Conservation (phyloP, 768 basidiomycete species). For the Leucocoprinus leucothites region DNA sequence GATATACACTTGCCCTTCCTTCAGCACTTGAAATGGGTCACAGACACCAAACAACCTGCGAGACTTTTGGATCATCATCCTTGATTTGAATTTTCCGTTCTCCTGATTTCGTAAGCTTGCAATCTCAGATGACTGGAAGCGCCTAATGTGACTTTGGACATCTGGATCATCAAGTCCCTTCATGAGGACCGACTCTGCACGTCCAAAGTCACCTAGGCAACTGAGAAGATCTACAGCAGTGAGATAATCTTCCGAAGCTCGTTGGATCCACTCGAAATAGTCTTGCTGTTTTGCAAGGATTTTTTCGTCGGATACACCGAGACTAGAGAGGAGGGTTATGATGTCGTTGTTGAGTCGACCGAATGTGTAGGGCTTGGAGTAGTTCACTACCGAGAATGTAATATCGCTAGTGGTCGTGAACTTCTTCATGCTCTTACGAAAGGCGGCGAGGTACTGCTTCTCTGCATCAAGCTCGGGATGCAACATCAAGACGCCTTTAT, state of each 20-base stretch:
- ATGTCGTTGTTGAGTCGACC: conserved; percentile 70
- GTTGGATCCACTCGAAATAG: conserved; percentile 58
- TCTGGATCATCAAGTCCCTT: conserved; percentile 46
- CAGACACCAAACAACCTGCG: conserved; percentile 65
- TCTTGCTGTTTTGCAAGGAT: conserved; percentile 52
- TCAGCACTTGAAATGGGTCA: conserved; percentile 59
- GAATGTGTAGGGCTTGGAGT: conserved; percentile 62
- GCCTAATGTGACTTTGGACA: conserved; percentile 39
- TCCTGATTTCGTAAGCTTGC: conserved; percentile 46
- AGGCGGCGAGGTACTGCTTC: conserved; percentile 46
- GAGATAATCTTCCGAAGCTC: conserved; percentile 43
- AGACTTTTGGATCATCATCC: conserved; percentile 62
- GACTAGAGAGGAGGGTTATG: conserved; percentile 60
- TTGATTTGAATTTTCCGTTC: conserved; percentile 45
- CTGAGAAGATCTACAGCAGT: conserved; percentile 57
- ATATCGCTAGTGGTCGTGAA: conserved; percentile 52
- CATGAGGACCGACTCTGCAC: conserved; percentile 52
- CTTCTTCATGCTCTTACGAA: conserved; percentile 71
- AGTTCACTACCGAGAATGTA: conserved; percentile 66
- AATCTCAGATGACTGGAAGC: conserved; percentile 47
- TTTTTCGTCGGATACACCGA: conserved; percentile 55
- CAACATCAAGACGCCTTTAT: conserved; percentile 70
- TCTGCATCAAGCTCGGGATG: conserved; percentile 55
- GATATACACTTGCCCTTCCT: conserved; percentile 63
- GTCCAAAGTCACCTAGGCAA: conserved; percentile 41